Evolutionary conservation across 1,284 basidiomycete species (phyloP).

Genomic region (Ceratobasidium sp.): DNA sequence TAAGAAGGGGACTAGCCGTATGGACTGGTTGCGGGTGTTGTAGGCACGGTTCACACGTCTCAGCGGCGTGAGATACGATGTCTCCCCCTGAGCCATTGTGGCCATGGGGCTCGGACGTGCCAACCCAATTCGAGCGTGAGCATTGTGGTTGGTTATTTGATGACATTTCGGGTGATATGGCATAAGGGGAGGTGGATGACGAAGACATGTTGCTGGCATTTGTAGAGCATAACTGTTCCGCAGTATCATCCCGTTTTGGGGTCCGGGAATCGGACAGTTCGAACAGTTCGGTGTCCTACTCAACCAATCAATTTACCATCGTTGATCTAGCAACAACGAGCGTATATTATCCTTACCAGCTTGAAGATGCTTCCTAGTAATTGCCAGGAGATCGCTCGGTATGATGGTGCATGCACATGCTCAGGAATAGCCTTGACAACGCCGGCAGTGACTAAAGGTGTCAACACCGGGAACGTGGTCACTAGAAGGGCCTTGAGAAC

Average conservation of each 20-base stretch:
- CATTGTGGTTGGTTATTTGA: neutral
- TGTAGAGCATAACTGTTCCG: neutral
- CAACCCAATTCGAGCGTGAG: neutral
- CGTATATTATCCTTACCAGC: neutral
- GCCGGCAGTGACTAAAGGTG: neutral
- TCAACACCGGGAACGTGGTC: neutral
- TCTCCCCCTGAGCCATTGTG: neutral
- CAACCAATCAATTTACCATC: neutral
- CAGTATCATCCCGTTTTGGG: neutral
- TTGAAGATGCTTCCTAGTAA: neutral
- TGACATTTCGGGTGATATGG: neutral
- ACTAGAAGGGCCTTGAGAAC: neutral
- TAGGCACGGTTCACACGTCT: conserved; percentile 3
- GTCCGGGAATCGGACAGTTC: neutral
- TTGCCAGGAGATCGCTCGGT: neutral
- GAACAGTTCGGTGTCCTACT: neutral
- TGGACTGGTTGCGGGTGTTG: conserved; percentile 28
- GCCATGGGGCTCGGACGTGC: neutral
- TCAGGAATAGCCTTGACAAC: neutral
- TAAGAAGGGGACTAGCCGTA: conserved; percentile 6
- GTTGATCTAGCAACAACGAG: neutral
- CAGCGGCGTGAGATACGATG: neutral
- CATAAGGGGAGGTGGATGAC: neutral
- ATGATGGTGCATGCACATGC: neutral
- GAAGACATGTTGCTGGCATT: neutral